A percentile compares a stretch with the other conserved stretches of the same genome.
phyloP scores from a whole-genome alignment of 225 moss, liverwort and hornwort species.

The Marchantia polymorpha region DNA sequence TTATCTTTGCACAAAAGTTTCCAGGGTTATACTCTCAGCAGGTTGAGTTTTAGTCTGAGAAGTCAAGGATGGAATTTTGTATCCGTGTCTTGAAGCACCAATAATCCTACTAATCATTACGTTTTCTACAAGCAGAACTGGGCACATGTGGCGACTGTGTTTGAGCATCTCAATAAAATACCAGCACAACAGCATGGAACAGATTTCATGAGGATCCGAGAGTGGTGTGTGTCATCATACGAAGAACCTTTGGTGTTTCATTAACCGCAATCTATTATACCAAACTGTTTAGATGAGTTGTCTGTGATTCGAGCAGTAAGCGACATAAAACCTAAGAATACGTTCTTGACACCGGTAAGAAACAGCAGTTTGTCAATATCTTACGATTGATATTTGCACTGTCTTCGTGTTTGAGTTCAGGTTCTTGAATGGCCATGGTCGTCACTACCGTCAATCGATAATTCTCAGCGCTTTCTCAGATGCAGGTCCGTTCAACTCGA shows the following conservation, averaged over 20 bases:
- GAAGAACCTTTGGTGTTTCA: background rate
- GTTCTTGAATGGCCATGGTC: constrained; percentile 85
- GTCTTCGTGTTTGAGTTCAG: constrained; percentile 31
- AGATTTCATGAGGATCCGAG: constrained; percentile 95
- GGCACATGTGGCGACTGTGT: constrained; percentile 80
- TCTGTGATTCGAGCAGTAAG: too few relatives aligned
- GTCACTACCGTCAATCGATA: constrained; percentile 86
- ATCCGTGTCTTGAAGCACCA: background rate
- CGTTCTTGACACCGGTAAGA: background rate
- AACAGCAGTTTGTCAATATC: background rate
- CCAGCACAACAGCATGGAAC: constrained; percentile 87
- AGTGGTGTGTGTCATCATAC: constrained; percentile 54
- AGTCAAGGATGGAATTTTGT: background rate
- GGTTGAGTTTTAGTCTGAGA: background rate
- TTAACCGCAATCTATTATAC: too few relatives aligned
- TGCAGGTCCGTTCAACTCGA: constrained; percentile 48
- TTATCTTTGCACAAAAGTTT: too few relatives aligned
- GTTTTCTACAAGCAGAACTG: constrained; percentile 57
- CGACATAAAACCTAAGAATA: too few relatives aligned
- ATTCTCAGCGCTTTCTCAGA: constrained; percentile 74
- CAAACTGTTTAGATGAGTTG: too few relatives aligned
- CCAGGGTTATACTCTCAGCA: background rate
- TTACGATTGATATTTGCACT: background rate
- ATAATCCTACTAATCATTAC: background rate
- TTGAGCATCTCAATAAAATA: constrained; percentile 81